Conservation (phyloP, 495 filamentous ascomycete genomes). For the Aspergillus nanangensis region DNA sequence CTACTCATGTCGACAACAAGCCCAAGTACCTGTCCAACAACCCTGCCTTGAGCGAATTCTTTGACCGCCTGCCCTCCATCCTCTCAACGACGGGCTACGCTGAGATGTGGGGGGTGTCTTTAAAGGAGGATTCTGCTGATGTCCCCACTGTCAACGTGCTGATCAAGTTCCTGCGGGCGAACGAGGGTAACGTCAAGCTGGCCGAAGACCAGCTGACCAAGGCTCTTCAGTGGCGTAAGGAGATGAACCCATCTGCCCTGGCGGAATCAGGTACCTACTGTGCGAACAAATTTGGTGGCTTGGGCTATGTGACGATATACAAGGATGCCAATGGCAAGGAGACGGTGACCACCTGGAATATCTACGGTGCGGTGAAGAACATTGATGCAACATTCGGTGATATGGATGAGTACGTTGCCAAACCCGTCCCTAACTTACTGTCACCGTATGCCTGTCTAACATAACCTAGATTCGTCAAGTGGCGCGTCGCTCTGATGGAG, state of each 20-base stretch:
- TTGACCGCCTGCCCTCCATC: constrained; percentile 37
- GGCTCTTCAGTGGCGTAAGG: constrained; percentile 75
- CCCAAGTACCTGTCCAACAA: constrained; percentile 36
- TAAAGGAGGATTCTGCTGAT: constrained; percentile 47
- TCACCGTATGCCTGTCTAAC: background rate
- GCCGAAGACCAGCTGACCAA: constrained; percentile 72
- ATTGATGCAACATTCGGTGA: constrained; percentile 70
- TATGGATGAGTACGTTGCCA: constrained; percentile 60
- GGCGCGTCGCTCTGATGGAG: constrained; percentile 87
- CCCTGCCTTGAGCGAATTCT: constrained; percentile 32
- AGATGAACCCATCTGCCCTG: constrained; percentile 47
- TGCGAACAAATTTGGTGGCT: constrained; percentile 41
- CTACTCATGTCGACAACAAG: constrained; percentile 19
- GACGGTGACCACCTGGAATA: constrained; percentile 69
- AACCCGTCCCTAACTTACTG: background rate
- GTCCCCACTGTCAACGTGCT: constrained; percentile 75
- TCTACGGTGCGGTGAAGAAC: constrained; percentile 77
- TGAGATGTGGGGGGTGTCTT: constrained; percentile 75
- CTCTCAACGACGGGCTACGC: constrained; percentile 47
- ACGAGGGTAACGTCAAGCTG: constrained; percentile 65
- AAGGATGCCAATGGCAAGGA: constrained; percentile 38
- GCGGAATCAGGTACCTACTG: constrained; percentile 46
- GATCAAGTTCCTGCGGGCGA: constrained; percentile 89
- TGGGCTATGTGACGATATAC: constrained; percentile 52
- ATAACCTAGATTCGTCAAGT: constrained; percentile 65